Evolutionary conservation across 2,329 filamentous ascomycete genomes (phyloP), one percentile per base, ranked within the genome.

Genomic region (Cordyceps cicadae): DNA sequence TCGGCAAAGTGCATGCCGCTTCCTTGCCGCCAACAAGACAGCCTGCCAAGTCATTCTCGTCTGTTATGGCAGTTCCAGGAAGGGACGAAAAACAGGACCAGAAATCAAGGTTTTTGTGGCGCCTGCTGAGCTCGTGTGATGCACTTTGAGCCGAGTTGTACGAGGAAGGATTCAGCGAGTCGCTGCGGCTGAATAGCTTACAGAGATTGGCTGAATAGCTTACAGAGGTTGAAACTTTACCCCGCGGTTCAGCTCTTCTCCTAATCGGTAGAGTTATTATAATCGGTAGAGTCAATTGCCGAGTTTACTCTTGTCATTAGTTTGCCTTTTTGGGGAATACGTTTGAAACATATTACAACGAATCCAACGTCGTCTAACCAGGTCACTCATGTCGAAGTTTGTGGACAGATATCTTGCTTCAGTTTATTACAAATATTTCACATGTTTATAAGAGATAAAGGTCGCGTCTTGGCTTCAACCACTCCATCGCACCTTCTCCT

Each of bases 401-500:
- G 12, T 14, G 12, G 29, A 29, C 5, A 29, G 5, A 8, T 29
- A 37, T 12, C 14, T 37, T 37, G 2, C 34, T 37, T 37, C 1
- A 37, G 12, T 9, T 4, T 43, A 43, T 43, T 43, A 41, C n/a
- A 12, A 8, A 19, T 24, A 46, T 46, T 11, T 8, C 21, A 46
- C 43, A 45, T 43, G 17, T 43, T 19, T 6, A 43, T 4, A 7
- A 43, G 41, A 37, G 34, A 11, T 5, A 11, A 37, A 37, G 14
- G 34, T 14, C 34, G 34, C 11, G 12, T 11, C 34, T 37, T 15
- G 6, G 15, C 12, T n/a, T 61, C 48, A 61, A 3, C 60, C 60
- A 3, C 45, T 53, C 60, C 60, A 61, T 7, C 60, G 60, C 19
- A 61, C 60, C 54, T 58, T 57, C 39, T 61, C 60, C 41, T 61